phyloP scores from a whole-genome alignment of 2,329 filamentous ascomycete genomes.

The Stachybotrys elegans region DNA sequence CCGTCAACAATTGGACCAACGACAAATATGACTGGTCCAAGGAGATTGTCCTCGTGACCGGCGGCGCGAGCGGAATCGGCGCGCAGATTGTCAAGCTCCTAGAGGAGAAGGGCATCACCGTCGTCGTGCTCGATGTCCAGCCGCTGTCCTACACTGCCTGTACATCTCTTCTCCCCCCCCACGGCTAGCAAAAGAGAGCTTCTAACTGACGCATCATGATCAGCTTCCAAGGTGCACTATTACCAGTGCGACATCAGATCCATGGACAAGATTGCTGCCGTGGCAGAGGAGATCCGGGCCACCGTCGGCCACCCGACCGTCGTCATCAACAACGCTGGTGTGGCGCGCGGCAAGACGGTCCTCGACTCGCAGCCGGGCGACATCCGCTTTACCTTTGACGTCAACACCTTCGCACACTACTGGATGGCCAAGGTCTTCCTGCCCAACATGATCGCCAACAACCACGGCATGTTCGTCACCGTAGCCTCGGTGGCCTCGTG shows the following conservation, averaged over 20 bases:
- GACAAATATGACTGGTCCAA: slow-evolving; percentile 57
- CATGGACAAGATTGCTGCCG: slow-evolving; percentile 43
- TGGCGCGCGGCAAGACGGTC: slow-evolving; percentile 56
- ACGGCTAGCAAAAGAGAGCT: background rate
- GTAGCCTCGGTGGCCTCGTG: slow-evolving; percentile 62
- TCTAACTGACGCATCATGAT: slow-evolving; percentile 8
- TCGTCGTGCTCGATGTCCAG: slow-evolving; percentile 68
- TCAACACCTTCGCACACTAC: slow-evolving; percentile 66
- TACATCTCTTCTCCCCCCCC: slow-evolving; percentile 21
- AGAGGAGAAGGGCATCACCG: slow-evolving; percentile 59
- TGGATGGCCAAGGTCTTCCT: slow-evolving; percentile 64
- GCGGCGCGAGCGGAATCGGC: slow-evolving; percentile 71
- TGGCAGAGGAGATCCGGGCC: slow-evolving; percentile 47
- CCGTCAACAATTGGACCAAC: slow-evolving; percentile 28
- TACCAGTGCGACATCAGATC: slow-evolving; percentile 68
- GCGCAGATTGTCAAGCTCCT: slow-evolving; percentile 59
- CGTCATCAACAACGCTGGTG: slow-evolving; percentile 68
- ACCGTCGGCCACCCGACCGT: slow-evolving; percentile 61
- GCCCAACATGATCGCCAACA: slow-evolving; percentile 54
- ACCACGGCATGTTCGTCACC: slow-evolving; percentile 71
- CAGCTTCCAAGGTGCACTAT: slow-evolving; percentile 53
- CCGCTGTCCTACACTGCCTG: slow-evolving; percentile 48
- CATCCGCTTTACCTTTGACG: slow-evolving; percentile 63
- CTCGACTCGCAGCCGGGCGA: slow-evolving; percentile 52
- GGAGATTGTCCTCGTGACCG: slow-evolving; percentile 70